These are phyloP conservation scores for Zygosaccharomyces gambellarensis DNA, from an alignment of 805 yeast genomes.

Conservation along the genomic window DNA sequence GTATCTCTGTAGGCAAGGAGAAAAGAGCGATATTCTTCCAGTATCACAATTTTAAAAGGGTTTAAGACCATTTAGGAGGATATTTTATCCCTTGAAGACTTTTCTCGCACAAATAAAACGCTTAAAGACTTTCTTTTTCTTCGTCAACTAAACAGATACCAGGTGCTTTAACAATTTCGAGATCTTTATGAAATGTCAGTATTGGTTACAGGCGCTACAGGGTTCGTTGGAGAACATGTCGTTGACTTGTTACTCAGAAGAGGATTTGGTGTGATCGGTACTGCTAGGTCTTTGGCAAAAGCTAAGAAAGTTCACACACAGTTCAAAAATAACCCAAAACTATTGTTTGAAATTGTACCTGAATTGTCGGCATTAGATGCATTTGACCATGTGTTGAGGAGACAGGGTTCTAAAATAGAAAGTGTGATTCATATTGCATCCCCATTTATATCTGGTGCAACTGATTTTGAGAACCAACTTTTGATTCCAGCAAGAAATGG, in stretches of 20 bases:
- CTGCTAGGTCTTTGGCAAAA: neutral
- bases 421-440: constrained; percentile 58
- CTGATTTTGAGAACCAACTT: constrained; percentile 44
- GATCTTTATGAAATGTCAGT: neutral
- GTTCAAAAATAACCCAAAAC: neutral
- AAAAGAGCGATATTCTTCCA: too few species aligned
- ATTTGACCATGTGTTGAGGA: neutral
- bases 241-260: neutral
- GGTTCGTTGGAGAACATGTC: constrained; percentile 1
- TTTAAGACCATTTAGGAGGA: too few species aligned
- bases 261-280: neutral
- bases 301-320: neutral
- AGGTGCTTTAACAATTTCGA: too few species aligned
- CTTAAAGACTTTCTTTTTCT: too few species aligned
- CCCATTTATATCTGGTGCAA: constrained; percentile 46
- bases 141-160: too few species aligned
- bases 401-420: constrained; percentile 43
- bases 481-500: constrained; percentile 55
- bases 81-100: too few species aligned
- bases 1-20: too few species aligned
- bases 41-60: too few species aligned
- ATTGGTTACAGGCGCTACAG: constrained; percentile 1
- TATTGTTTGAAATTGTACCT: constrained; percentile 2
- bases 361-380: neutral
- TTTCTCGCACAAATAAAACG: too few species aligned